Conservation (phyloP, 2,329 filamentous ascomycete genomes). For the Alternaria incomplexa region DNA sequence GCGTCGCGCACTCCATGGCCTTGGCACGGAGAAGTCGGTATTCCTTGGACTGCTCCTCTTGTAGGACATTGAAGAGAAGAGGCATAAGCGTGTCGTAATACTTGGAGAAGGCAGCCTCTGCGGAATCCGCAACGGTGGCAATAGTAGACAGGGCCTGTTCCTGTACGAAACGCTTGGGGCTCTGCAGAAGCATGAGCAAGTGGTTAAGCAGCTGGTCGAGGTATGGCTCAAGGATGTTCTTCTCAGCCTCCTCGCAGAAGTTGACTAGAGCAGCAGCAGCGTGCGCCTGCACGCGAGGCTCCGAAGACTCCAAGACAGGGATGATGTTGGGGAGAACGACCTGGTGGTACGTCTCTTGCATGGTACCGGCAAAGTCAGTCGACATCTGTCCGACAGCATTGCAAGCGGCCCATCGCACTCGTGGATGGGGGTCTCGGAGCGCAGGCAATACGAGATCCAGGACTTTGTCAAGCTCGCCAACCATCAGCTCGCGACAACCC, state of each 20-base stretch:
- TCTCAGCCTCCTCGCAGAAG: constrained; percentile 98
- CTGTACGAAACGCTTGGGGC: constrained; percentile 93
- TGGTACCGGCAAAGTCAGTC: constrained; percentile 96
- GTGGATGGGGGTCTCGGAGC: constrained; percentile 85
- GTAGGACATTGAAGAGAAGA: constrained; percentile 85
- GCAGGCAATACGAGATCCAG: constrained; percentile 93
- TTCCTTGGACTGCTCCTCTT: constrained; percentile 91
- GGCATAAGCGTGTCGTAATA: constrained; percentile 98
- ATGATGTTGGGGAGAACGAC: constrained; percentile 89
- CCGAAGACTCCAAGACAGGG: constrained; percentile 85
- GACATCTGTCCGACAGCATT: constrained; percentile 99
- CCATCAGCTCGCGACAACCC: constrained; percentile 94
- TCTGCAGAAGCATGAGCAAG: constrained; percentile 85
- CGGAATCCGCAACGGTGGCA: constrained; percentile 97
- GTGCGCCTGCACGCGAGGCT: constrained; percentile 94
- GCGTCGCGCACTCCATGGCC: constrained; percentile 97
- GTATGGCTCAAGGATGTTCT: constrained; percentile 88
- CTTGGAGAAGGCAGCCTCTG: constrained; percentile 90
- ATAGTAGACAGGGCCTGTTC: constrained; percentile 98
- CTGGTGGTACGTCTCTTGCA: constrained; percentile 95
- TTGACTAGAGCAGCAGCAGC: constrained; percentile 98
- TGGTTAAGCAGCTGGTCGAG: constrained; percentile 85
- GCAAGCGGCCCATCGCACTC: constrained; percentile 96
- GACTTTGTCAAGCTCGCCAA: constrained; percentile 91
- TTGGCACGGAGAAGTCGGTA: constrained; percentile 90